Base-by-base conservation (phyloP, 2,329 filamentous ascomycete genomes). In the Aspergillus vadensis region DNA sequence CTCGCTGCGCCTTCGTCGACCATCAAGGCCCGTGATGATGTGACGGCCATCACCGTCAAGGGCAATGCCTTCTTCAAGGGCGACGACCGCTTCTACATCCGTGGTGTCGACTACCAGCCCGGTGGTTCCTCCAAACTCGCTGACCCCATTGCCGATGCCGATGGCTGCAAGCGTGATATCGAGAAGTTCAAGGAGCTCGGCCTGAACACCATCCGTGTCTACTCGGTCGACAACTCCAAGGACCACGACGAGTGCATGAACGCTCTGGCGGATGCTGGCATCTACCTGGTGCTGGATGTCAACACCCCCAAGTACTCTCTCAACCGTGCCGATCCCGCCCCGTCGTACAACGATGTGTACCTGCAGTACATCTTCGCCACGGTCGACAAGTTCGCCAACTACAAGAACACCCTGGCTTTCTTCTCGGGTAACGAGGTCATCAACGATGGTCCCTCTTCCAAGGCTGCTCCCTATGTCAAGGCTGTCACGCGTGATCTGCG, bases 251-350 rank as follows among this genome's bases (percentile, higher is more conserved):
- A 87, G 64, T 97, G 93, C 83, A 97, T 97, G 93, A 81, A 83
- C 62, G 83, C 85, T 49, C 84, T 97, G 63, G 88, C 87, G 55
- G 90, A 90, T 70, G 92, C 91, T 64, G 91, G 91, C 70, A 97
- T 97, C 82, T 97, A 97, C 82, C 86, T 96, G 56, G 91, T 96
- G 39, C 83, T 96, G 55, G 92, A 97, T 71, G 90, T 95, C 82
- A 96, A 96, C 86, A 94, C 85, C n/a, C 91, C 91, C 67, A 83
- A 87, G 66, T 96, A 96, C 83, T 95, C 92, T 1, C 84, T 97
- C 80, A 94, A 95, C 83, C 89, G 92, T 57, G 83, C 81, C 60
- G 76, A 87, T 8, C 91, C 92, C n/a, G 82, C 80, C 50, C 77
- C 81, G 6, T 96, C 92, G 1, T 97, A 97, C 86, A 97, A 97